Percentiles rank a stretch among this genome's conserved stretches.
phyloP scores from a whole-genome alignment of 148 eudicot species.

The Rhododendron ferrugineum region DNA sequence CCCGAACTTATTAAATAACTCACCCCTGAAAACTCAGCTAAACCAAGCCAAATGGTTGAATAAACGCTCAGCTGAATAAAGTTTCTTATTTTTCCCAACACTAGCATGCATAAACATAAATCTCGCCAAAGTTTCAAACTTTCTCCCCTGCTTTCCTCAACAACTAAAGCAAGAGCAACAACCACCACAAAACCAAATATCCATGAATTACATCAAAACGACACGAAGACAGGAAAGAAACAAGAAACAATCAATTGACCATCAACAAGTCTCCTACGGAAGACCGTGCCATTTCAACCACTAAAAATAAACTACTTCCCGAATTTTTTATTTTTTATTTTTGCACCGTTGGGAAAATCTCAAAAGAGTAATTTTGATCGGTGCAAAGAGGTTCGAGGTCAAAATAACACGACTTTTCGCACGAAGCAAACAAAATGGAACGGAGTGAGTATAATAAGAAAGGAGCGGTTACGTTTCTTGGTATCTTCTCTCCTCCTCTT shows the following conservation, averaged over 20 bases:
- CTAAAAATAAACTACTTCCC: background rate
- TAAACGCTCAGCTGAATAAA: background rate
- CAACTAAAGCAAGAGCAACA: background rate
- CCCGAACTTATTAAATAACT: background rate
- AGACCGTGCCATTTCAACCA: background rate
- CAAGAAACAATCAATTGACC: background rate
- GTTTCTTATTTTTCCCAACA: background rate
- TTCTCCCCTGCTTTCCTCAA: background rate
- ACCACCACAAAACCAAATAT: background rate
- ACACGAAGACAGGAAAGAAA: background rate
- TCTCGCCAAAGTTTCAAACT: background rate
- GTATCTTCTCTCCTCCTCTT: conserved; percentile 58
- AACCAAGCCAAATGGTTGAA: background rate
- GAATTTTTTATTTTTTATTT: no score
- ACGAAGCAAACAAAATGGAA: background rate
- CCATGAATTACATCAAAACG: conserved; percentile 1
- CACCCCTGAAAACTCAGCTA: background rate
- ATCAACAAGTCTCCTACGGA: background rate
- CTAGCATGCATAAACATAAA: background rate
- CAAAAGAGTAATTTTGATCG: background rate
- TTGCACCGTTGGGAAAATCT: background rate
- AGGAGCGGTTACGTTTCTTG: conserved; percentile 35
- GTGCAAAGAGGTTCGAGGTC: background rate
- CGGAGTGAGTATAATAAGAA: background rate
- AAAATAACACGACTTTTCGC: background rate